Evolutionary conservation across 805 yeast genomes (phyloP).

Genomic region (Debaryomyces hansenii): DNA sequence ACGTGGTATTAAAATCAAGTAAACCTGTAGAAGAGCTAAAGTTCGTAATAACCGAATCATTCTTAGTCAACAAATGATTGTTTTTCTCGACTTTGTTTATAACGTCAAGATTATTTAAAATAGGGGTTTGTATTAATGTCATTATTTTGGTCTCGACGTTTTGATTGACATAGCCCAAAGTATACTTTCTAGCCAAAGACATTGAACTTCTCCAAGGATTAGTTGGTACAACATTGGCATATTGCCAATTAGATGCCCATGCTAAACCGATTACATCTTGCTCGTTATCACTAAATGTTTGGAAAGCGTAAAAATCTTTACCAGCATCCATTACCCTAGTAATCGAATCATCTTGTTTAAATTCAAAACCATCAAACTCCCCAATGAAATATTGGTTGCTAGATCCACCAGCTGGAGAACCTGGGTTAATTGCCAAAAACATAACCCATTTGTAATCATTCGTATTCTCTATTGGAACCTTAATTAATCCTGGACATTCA

Average conservation of each 20-base stretch:
- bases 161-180: conserved; percentile 19
- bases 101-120: conserved; percentile 8
- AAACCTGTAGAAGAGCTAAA: conserved; percentile 14
- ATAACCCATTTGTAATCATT: conserved; percentile 32
- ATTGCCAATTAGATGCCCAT: conserved; percentile 48
- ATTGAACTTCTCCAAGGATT: conserved; percentile 33
- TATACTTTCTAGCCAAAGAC: conserved; percentile 30
- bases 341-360: conserved; percentile 26
- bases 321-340: conserved; percentile 30
- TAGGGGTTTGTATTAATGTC: conserved; percentile 21
- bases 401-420: conserved; percentile 41
- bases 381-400: conserved; percentile 42
- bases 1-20: conserved; percentile 21
- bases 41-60: conserved; percentile 3
- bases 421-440: conserved; percentile 42
- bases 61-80: neutral
- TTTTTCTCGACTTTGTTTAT: neutral
- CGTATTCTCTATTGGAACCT: conserved; percentile 22
- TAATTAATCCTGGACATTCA: conserved; percentile 41
- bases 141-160: conserved; percentile 21
- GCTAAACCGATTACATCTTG: conserved; percentile 32
- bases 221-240: conserved; percentile 35
- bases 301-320: conserved; percentile 41
- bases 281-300: conserved; percentile 26
- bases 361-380: conserved; percentile 38